These are phyloP conservation scores for Yamadazyma triangularis DNA, from an alignment of 1,139 yeast species.

Conservation along the genomic window DNA sequence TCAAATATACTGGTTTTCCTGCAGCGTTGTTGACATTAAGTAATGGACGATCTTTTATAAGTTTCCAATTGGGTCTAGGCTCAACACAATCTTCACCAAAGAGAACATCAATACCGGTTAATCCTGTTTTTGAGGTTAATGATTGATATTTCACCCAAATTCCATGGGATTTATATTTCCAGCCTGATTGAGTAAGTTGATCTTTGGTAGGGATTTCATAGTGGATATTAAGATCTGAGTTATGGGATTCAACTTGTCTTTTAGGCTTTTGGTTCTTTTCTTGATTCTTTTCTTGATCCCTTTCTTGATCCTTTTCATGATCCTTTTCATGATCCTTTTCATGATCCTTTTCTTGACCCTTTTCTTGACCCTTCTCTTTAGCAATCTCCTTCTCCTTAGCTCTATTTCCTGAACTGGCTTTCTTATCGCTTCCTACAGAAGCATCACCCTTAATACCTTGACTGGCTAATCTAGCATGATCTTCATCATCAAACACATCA, in stretches of 20 bases:
- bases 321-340: conserved; percentile 16
- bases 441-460: conserved; percentile 11
- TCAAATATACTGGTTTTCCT: conserved; percentile 12
- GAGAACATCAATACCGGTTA: conserved; percentile 51
- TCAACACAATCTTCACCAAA: conserved; percentile 73
- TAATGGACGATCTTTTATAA: conserved; percentile 19
- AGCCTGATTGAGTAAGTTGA: conserved; percentile 28
- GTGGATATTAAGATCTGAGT: conserved; percentile 20
- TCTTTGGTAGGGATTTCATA: conserved; percentile 28
- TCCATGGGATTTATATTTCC: conserved; percentile 31
- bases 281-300: conserved; percentile 4
- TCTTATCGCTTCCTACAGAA: conserved; percentile 10
- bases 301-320: conserved; percentile 12
- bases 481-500: conserved; percentile 26
- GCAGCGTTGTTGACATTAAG: conserved; percentile 9
- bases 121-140: conserved; percentile 24
- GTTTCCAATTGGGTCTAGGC: conserved; percentile 69
- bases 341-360: conserved; percentile 5
- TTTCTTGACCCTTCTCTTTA: conserved; percentile 17
- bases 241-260: conserved; percentile 14
- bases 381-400: conserved; percentile 14
- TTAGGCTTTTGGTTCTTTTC: conserved; percentile 2
- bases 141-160: conserved; percentile 29
- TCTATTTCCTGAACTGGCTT: conserved; percentile 19
- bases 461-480: conserved; percentile 17